phyloP scores from a whole-genome alignment of 2,329 filamentous ascomycete genomes.

The Nothophaeocryptopus gaeumannii region DNA sequence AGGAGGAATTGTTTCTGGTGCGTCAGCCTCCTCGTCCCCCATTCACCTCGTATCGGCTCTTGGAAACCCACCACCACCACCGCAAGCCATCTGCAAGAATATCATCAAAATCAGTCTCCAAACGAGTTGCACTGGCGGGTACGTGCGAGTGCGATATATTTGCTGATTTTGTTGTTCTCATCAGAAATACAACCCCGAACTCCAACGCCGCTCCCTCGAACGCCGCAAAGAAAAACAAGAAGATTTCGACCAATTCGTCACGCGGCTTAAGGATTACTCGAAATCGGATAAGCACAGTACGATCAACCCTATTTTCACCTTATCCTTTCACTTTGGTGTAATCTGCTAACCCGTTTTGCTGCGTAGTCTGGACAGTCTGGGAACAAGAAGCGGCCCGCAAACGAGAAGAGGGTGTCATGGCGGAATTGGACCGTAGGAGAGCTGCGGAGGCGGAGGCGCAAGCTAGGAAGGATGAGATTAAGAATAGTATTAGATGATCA shows the following conservation, averaged over 20 bases:
- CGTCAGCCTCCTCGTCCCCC: slow-evolving; percentile 2
- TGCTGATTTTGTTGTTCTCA: no score
- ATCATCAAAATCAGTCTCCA: no score
- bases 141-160: no score
- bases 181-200: slow-evolving; percentile 83
- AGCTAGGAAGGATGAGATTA: slow-evolving; percentile 33
- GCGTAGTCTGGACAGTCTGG: slow-evolving; percentile 40
- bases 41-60: no score
- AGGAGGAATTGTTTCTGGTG: slow-evolving; percentile 82
- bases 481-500: slow-evolving; percentile 29
- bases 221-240: slow-evolving; percentile 70
- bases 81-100: no score
- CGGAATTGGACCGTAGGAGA: slow-evolving; percentile 32
- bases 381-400: slow-evolving; percentile 33
- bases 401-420: slow-evolving; percentile 24
- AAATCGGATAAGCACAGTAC: slow-evolving; percentile 93
- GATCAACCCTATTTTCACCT: no score
- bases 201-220: slow-evolving; percentile 85
- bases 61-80: no score
- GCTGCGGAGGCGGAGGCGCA: slow-evolving; percentile 30
- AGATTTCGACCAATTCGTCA: slow-evolving; percentile 88
- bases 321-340: no score
- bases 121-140: no score
- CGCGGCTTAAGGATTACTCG: slow-evolving; percentile 78
- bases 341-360: no score